These are phyloP conservation scores for Lactarius akahatsu DNA, from an alignment of 768 basidiomycete species.

Conservation along the genomic window DNA sequence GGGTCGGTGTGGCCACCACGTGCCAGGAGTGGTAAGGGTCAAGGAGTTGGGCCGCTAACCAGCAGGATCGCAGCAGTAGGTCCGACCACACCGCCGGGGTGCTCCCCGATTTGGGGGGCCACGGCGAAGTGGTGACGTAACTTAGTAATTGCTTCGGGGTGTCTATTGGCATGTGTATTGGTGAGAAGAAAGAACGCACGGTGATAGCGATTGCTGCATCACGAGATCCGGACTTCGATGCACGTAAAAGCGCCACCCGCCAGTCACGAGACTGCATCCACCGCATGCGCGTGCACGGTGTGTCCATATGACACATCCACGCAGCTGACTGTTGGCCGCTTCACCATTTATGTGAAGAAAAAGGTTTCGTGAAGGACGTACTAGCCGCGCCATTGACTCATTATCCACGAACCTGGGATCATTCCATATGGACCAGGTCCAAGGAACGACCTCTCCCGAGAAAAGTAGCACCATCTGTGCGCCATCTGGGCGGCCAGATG, in stretches of 20 bases:
- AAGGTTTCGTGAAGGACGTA: conserved; percentile 34
- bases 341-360: background rate
- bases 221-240: conserved; percentile 14
- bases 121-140: background rate
- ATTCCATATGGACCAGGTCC: conserved; percentile 65
- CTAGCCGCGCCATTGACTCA: conserved; percentile 51
- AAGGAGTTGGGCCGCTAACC: conserved; percentile 24
- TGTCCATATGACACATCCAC: conserved; percentile 50
- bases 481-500: conserved; percentile 37
- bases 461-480: conserved; percentile 53
- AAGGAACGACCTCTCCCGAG: conserved; percentile 57
- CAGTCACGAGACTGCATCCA: conserved; percentile 22
- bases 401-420: conserved; percentile 51
- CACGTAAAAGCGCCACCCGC: conserved; percentile 26
- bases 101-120: background rate
- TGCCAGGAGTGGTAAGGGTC: conserved; percentile 22
- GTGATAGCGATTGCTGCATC: conserved; percentile 25
- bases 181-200: conserved; percentile 15
- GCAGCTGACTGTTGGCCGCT: conserved; percentile 44
- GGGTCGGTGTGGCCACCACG: conserved; percentile 2
- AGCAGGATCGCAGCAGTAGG: conserved; percentile 25
- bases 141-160: conserved; percentile 13
- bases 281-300: conserved; percentile 2
- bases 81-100: background rate
- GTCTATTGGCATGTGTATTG: background rate